Percentiles rank a stretch among this genome's conserved stretches.
These are phyloP conservation scores for Pythium scleroteichum DNA, from an alignment of 352 stramenopile species.

Conservation along the genomic window DNA sequence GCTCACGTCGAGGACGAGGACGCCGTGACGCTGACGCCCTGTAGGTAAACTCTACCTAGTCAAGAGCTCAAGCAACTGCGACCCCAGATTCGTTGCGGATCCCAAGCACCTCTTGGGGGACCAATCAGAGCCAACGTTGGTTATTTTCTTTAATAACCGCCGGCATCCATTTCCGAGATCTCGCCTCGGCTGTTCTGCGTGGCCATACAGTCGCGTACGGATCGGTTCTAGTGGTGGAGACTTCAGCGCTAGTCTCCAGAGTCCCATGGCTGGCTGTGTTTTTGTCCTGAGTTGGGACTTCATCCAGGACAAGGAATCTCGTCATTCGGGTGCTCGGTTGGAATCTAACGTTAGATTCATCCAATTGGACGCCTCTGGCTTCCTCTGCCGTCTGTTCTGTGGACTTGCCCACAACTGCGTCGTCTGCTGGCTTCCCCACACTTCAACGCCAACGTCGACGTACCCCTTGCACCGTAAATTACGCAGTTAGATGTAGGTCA, in stretches of 20 bases:
- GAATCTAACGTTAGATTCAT: conserved; percentile 34
- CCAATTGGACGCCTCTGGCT: conserved; percentile 18
- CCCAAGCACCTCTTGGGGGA: conserved; percentile 17
- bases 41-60: not conserved
- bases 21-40: no score
- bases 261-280: not conserved
- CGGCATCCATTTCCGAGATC: no score
- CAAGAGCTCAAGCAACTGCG: conserved; percentile 1
- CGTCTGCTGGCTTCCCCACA: conserved; percentile 11
- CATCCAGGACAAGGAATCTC: not conserved
- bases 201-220: no score
- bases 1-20: no score
- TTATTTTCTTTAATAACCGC: no score
- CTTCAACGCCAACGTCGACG: conserved; percentile 24
- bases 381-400: conserved; percentile 10
- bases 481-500: conserved; percentile 3
- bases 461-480: conserved; percentile 16
- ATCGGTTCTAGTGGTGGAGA: not conserved
- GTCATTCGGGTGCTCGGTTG: not conserved
- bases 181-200: no score
- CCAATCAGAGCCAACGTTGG: conserved; percentile 26
- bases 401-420: conserved; percentile 1
- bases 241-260: no score
- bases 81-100: conserved; percentile 1
- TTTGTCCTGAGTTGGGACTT: not conserved